A percentile compares a stretch with the other conserved stretches of the same genome.
phyloP scores from a whole-genome alignment of 2,329 filamentous ascomycete genomes.

The Plenodomus biglobosus region DNA sequence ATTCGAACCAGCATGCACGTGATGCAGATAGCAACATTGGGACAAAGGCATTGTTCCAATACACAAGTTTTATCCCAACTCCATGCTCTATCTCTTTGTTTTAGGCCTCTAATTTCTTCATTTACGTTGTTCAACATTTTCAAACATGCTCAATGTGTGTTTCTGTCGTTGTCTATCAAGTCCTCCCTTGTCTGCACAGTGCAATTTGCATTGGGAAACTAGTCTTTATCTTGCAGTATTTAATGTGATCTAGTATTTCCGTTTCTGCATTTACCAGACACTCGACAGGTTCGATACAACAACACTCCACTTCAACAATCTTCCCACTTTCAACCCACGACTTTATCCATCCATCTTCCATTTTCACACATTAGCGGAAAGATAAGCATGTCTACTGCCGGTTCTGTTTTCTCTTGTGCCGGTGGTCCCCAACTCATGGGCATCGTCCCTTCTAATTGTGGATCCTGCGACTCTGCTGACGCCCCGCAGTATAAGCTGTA shows the following conservation, averaged over 20 bases:
- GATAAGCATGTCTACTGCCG: neutral
- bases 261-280: neutral
- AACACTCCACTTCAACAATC: neutral
- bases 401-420: neutral
- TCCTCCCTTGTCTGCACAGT: neutral
- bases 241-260: too few relatives aligned
- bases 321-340: too few relatives aligned
- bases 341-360: neutral
- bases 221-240: too few relatives aligned
- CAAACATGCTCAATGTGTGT: neutral
- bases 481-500: conserved; percentile 5
- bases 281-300: neutral
- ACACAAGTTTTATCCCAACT: too few relatives aligned
- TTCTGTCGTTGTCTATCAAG: too few relatives aligned
- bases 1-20: neutral
- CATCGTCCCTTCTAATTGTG: conserved; percentile 4
- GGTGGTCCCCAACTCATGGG: conserved; percentile 5
- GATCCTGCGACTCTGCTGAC: conserved; percentile 5
- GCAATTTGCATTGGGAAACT: neutral
- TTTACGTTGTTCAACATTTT: neutral
- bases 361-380: neutral
- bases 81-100: neutral
- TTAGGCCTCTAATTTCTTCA: neutral
- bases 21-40: neutral
- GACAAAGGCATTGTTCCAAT: too few relatives aligned